Conservation (phyloP, 2,329 filamentous ascomycete species). For the Diplocarpon rosae region DNA sequence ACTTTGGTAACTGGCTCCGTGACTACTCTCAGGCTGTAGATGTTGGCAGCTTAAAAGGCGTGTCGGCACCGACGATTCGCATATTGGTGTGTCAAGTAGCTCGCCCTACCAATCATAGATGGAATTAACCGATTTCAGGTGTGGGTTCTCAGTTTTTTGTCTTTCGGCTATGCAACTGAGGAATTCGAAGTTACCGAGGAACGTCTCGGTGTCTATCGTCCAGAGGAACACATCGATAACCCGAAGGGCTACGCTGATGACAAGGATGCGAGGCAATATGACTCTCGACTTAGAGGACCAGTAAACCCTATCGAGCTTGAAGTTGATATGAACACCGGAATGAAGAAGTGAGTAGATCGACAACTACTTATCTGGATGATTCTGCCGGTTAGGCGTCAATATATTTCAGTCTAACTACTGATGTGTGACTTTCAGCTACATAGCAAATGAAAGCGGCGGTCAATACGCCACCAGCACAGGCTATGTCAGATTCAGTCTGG, state of each 20-base stretch:
- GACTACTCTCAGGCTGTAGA: slow-evolving; percentile 81
- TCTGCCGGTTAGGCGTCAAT: neutral
- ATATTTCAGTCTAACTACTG: neutral
- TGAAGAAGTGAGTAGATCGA: slow-evolving; percentile 59
- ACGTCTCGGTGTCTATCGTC: slow-evolving; percentile 67
- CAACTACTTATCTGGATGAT: too few relatives aligned
- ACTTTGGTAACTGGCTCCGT: slow-evolving; percentile 78
- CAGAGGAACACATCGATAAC: slow-evolving; percentile 66
- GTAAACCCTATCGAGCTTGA: slow-evolving; percentile 61
- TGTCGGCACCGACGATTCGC: slow-evolving; percentile 67
- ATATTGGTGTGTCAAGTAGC: slow-evolving; percentile 43
- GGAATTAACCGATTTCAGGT: slow-evolving; percentile 33
- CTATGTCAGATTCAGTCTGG: slow-evolving; percentile 68
- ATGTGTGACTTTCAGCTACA: slow-evolving; percentile 43
- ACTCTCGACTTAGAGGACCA: slow-evolving; percentile 70
- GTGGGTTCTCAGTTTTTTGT: slow-evolving; percentile 72
- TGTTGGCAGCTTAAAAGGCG: slow-evolving; percentile 66
- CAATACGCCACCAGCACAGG: slow-evolving; percentile 79
- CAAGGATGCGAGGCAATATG: slow-evolving; percentile 71
- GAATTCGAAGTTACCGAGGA: slow-evolving; percentile 80
- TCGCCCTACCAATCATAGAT: too few relatives aligned
- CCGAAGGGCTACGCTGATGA: slow-evolving; percentile 81
- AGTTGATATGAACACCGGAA: slow-evolving; percentile 68
- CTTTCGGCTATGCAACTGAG: slow-evolving; percentile 74
- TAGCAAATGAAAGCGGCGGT: slow-evolving; percentile 74